Percentiles rank a stretch among this genome's conserved stretches.
Conservation (phyloP, 257 asterid species). For the Solanum piurae region DNA sequence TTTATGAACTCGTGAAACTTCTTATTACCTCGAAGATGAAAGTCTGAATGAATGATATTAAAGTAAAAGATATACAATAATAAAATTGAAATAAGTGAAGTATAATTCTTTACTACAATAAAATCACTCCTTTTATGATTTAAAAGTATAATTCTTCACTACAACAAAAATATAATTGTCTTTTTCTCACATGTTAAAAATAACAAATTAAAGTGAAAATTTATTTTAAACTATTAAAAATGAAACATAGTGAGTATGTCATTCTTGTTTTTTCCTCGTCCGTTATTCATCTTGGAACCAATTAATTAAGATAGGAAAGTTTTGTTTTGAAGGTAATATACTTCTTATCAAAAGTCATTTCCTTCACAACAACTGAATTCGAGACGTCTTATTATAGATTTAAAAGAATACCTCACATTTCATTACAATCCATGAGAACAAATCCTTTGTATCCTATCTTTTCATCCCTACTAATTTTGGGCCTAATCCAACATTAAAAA, state of each 20-base stretch:
- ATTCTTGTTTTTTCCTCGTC: neutral
- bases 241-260: neutral
- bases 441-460: neutral
- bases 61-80: too few species aligned
- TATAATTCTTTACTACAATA: too few species aligned
- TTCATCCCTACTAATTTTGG: neutral
- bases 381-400: neutral
- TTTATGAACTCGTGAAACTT: too few species aligned
- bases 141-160: too few species aligned
- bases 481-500: neutral
- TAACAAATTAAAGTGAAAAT: fast-evolving
- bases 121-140: fast-evolving
- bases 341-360: neutral
- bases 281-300: neutral
- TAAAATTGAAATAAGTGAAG: too few species aligned
- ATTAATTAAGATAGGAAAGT: neutral
- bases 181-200: too few species aligned
- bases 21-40: too few species aligned
- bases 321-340: neutral
- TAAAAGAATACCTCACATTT: fast-evolving
- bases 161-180: too few species aligned
- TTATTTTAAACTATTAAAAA: too few species aligned
- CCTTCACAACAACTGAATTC: neutral
- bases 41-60: too few species aligned
- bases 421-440: neutral